These are phyloP conservation scores for Dysphania ambrosioides DNA, from an alignment of 148 eudicot species.

Conservation along the genomic window DNA sequence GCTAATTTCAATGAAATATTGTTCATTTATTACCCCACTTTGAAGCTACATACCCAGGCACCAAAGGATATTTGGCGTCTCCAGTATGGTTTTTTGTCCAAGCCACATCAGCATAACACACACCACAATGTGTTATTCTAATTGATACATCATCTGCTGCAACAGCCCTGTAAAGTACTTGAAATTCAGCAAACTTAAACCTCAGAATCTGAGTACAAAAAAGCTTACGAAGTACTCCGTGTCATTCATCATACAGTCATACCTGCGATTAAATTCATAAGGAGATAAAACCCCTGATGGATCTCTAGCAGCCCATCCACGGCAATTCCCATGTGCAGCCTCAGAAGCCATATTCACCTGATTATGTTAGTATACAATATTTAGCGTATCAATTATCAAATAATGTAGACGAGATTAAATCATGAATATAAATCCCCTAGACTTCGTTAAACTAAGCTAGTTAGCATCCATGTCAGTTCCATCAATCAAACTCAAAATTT, in stretches of 20 bases:
- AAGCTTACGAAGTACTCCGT: neutral
- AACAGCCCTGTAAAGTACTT: slow-evolving; percentile 43
- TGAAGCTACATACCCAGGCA: slow-evolving; percentile 64
- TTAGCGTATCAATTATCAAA: too few species aligned
- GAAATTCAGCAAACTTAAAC: slow-evolving; percentile 4
- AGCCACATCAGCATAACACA: slow-evolving; percentile 82
- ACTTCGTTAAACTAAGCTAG: too few species aligned
- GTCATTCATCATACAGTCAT: too few species aligned
- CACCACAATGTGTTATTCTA: slow-evolving; percentile 74
- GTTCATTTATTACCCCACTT: neutral
- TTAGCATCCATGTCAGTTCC: too few species aligned
- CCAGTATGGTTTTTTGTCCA: slow-evolving; percentile 60
- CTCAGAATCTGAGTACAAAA: neutral
- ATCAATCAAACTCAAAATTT: too few species aligned
- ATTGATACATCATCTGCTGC: slow-evolving; percentile 66
- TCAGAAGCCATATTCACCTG: slow-evolving; percentile 31
- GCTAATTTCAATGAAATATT: neutral
- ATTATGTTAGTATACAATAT: slow-evolving; percentile 15
- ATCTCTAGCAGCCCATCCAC: slow-evolving; percentile 81
- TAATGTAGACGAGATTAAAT: too few species aligned
- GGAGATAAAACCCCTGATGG: slow-evolving; percentile 81
- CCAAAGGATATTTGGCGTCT: slow-evolving; percentile 70
- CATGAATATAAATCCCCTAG: too few species aligned
- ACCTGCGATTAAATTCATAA: slow-evolving; percentile 70
- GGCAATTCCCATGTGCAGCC: slow-evolving; percentile 42